These are phyloP conservation scores for Aspergillus costaricaensis DNA, from an alignment of 2,329 filamentous ascomycete genomes.

Conservation along the genomic window DNA sequence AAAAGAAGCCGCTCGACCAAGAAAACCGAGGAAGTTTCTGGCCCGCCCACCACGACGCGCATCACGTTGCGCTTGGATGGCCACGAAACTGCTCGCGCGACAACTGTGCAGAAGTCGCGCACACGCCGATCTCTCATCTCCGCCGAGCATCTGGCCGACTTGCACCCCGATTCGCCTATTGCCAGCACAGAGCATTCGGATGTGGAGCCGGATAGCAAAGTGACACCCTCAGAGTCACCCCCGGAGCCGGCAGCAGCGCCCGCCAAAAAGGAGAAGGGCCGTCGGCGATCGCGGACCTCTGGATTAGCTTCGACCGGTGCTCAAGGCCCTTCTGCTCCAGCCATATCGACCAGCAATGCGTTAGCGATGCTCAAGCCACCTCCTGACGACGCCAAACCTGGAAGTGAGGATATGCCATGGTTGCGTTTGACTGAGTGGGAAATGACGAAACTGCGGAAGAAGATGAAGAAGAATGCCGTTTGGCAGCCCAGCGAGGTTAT, in stretches of 20 bases:
- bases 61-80: constrained; percentile 47
- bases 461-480: constrained; percentile 72
- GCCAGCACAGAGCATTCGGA: constrained; percentile 51
- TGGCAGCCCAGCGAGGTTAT: constrained; percentile 69
- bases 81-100: constrained; percentile 19
- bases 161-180: constrained; percentile 49
- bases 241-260: constrained; percentile 24
- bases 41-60: constrained; percentile 35
- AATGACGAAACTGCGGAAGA: constrained; percentile 66
- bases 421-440: constrained; percentile 67
- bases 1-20: constrained; percentile 45
- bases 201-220: constrained; percentile 38
- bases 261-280: constrained; percentile 47
- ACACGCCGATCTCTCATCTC: constrained; percentile 39
- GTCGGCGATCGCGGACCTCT: constrained; percentile 27
- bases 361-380: constrained; percentile 61
- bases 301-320: constrained; percentile 2
- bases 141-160: constrained; percentile 38
- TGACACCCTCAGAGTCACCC: constrained; percentile 23
- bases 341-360: constrained; percentile 64
- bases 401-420: constrained; percentile 65
- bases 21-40: constrained; percentile 36
- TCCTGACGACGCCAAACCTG: constrained; percentile 59
- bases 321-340: constrained; percentile 29
- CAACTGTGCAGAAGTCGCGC: constrained; percentile 38